These are phyloP conservation scores for Ophiognomonia clavigignenti-juglandacearum DNA, from an alignment of 2,329 filamentous ascomycete genomes.

Conservation along the genomic window DNA sequence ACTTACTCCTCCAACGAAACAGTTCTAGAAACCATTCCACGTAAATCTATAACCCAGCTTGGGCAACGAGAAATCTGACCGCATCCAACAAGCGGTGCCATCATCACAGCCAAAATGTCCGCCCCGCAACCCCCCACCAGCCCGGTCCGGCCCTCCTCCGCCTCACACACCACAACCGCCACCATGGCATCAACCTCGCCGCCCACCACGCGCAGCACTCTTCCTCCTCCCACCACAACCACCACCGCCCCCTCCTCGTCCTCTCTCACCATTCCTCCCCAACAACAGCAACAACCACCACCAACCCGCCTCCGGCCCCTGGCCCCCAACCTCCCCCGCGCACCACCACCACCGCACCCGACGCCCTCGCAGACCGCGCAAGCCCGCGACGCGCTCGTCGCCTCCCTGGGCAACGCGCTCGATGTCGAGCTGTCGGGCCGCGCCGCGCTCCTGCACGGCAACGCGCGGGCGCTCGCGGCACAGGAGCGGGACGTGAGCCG, in stretches of 20 bases:
- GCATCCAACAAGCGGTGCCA: too few relatives aligned
- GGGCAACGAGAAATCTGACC: too few relatives aligned
- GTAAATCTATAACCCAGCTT: too few relatives aligned
- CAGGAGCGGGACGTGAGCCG: slow-evolving; percentile 63
- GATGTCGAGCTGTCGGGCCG: slow-evolving; percentile 65
- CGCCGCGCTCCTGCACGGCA: slow-evolving; percentile 64
- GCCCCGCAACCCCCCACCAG: slow-evolving; percentile 9
- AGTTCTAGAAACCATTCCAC: too few relatives aligned
- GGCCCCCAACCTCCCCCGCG: slow-evolving; percentile 2
- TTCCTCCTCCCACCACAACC: background rate
- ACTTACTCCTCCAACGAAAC: background rate
- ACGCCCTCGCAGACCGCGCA: slow-evolving; percentile 41
- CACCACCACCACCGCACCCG: slow-evolving; percentile 30
- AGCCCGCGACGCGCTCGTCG: slow-evolving; percentile 55
- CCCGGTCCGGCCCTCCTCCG: slow-evolving; percentile 14
- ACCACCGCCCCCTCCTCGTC: background rate
- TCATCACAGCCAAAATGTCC: slow-evolving; percentile 9
- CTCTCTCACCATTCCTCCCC: too few relatives aligned
- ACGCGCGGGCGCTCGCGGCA: slow-evolving; percentile 57
- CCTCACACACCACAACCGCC: slow-evolving; percentile 7
- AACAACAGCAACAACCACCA: background rate
- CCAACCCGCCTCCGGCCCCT: too few relatives aligned
- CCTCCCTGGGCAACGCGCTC: slow-evolving; percentile 63
- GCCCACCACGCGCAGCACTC: background rate
- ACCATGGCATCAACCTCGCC: background rate